Evolutionary conservation across 2,329 filamentous ascomycete genomes (phyloP), one percentile per base, ranked within the genome.

Genomic region (Colletotrichum sp.): DNA sequence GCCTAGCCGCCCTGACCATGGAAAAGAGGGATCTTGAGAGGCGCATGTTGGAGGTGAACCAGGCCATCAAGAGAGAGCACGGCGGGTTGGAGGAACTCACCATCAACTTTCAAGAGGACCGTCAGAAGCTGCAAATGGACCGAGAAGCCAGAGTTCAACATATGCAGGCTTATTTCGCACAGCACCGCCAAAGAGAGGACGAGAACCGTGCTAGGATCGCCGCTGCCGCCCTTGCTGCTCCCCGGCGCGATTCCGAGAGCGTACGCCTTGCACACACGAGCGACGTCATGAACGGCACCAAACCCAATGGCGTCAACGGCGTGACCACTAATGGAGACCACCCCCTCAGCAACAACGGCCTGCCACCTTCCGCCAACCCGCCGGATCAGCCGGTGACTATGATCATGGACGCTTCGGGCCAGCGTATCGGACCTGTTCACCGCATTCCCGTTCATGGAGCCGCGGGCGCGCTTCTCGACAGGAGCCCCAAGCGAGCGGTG

Each of bases 331-430:
- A 74, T 27, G 64, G 64, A 52, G 56, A 69, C 9, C 70, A 52
- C 30, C 22, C 25, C 32, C 22, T 30, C 32, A 52, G 28, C 15
- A 36, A 61, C 3, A 16, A 22, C 8, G 55, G 16, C 8, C 56
- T 27, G 13, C 30, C 64, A 4, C 60, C 71, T 52, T 9, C 55
- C 39, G 4, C 27, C 13, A 32, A n/a, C n/a, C 36, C 12, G 8
- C n/a, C 36, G 7, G 58, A 70, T 2, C 36, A 71, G 27, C 25
- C 68, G 16, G 25, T 75, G 27, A 68, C 74, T 6, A 58, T 74
- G 5, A 81, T 89, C 3, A 76, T 83, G 25, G 84, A 86, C 72
- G 79, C 82, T 0, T 82, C 84, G 5, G 86, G 85, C n/a, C 80
- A 80, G 3, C 72, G 84, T 8, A 80, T 89, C 22, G 87, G 85